Evolutionary conservation across 257 asterid species (phyloP).

Genomic region (Solanum bulbocastanum): DNA sequence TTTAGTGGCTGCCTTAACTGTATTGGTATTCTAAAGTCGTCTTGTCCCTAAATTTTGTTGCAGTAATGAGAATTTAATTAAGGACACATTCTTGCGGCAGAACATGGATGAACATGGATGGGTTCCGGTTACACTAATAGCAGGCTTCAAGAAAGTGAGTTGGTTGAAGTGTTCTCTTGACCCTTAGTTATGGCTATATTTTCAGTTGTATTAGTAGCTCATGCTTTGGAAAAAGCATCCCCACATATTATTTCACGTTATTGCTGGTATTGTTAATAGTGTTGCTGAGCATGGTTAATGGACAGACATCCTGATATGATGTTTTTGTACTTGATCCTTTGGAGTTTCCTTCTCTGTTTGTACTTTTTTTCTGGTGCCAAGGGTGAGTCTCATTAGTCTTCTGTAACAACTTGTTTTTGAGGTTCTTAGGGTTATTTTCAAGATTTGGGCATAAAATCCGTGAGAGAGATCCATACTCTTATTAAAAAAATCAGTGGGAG

Average conservation of each 20-base stretch:
- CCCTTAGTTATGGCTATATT: neutral
- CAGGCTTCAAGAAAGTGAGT: slow-evolving; percentile 63
- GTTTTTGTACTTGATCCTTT: neutral
- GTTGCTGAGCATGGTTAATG: neutral
- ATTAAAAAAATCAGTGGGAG: neutral
- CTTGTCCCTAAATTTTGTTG: neutral
- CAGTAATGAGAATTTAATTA: slow-evolving; percentile 53
- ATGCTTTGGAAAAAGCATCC: neutral
- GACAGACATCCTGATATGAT: neutral
- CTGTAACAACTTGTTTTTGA: neutral
- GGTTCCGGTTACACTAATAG: slow-evolving; percentile 58
- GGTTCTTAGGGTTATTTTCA: neutral
- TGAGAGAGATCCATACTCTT: neutral
- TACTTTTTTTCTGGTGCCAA: neutral
- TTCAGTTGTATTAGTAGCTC: neutral
- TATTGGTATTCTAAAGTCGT: neutral
- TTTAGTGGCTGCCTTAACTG: neutral
- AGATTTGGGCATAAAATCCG: neutral
- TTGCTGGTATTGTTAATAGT: neutral
- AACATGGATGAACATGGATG: slow-evolving; percentile 83
- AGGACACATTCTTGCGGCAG: slow-evolving; percentile 57
- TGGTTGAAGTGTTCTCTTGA: neutral
- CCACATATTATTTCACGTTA: neutral
- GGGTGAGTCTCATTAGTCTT: neutral
- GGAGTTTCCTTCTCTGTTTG: neutral